Percentiles rank a stretch among this genome's conserved stretches.
Conservation (phyloP, 2,329 filamentous ascomycete species). For the Aspergillus novofumigatus region DNA sequence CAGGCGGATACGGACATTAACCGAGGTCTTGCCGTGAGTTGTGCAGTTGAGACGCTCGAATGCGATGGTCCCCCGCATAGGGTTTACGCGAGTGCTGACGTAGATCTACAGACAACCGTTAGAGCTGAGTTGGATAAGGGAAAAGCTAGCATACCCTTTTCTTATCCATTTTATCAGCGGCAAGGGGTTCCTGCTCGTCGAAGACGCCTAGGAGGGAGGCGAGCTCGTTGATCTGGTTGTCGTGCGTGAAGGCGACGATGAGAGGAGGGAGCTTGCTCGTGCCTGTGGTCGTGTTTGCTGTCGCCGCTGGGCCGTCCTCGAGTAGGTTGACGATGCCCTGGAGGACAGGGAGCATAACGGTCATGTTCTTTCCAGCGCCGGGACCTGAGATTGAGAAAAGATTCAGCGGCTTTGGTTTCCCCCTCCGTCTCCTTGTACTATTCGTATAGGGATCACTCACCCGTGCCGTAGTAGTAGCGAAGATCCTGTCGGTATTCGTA, state of each 20-base stretch:
- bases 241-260: constrained; percentile 60
- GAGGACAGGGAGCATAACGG: constrained; percentile 54
- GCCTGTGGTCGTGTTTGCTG: constrained; percentile 46
- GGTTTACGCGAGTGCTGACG: constrained; percentile 40
- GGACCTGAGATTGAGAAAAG: constrained; percentile 36
- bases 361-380: constrained; percentile 16
- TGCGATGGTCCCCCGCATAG: constrained; percentile 62
- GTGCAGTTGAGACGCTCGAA: constrained; percentile 60
- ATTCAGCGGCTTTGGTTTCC: constrained; percentile 42
- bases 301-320: constrained; percentile 40
- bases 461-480: constrained; percentile 63
- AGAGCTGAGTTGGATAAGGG: constrained; percentile 36
- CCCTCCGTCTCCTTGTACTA: constrained; percentile 39
- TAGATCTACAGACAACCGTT: constrained; percentile 40
- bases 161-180: constrained; percentile 44
- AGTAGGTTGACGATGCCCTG: constrained; percentile 52
- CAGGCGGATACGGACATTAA: constrained; percentile 53
- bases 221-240: constrained; percentile 62
- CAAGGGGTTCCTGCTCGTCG: constrained; percentile 51
- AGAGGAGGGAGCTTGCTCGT: constrained; percentile 51
- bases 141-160: constrained; percentile 35
- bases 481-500: constrained; percentile 68
- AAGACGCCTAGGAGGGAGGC: constrained; percentile 59
- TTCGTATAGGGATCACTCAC: constrained; percentile 28
- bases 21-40: constrained; percentile 22